Base-by-base conservation (phyloP, 345 rosid species). In the Eucalyptus globulus region DNA sequence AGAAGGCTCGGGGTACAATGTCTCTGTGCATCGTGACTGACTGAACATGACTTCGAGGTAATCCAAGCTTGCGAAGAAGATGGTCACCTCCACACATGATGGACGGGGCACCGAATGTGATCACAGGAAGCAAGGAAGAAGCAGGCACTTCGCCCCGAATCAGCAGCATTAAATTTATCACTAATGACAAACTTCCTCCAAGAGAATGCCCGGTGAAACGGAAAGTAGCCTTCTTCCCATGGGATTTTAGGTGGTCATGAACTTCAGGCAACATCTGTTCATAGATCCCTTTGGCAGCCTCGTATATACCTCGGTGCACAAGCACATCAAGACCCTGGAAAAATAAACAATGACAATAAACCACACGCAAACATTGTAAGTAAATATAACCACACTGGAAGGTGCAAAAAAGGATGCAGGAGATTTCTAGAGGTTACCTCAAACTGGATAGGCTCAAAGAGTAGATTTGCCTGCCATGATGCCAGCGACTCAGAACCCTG, bases 181-280 rank as follows among this genome's bases (percentile, higher is more conserved):
- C 93, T 67, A 98, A 86, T 13, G 99, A 96, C 95, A 98, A 95
- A 93, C 99, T 95, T 90, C 99, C 99, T 3, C 99, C 99, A 22
- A 98, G 95, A 88, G 99, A 98, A 90, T 98, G 99, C 76, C 99
- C 99, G 0, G 99, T 95, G 94, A 98, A 98, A 76, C 99, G 96
- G 50, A 97, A 95, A 88, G 94, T 91, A 86, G 98, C 98, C 72
- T 86, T 92, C 86, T 92, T 91, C 90, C 98, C 99, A 86, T 89
- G 92, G 14, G 96, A 93, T 69, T 93, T 93, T 80, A 98, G 91
- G 89, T 98, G 99, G 45, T 95, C 93, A 7, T 86, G 94, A 47
- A 96, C 95, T 93, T 98, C 98, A 4, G 99, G 99, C 94, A 98
- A 90, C 96, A 96, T 95, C 90, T 98, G 99, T 45, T 94, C 95